Evolutionary conservation across 75 land plant species (phyloP).

Genomic region (Pinus albicaulis): DNA sequence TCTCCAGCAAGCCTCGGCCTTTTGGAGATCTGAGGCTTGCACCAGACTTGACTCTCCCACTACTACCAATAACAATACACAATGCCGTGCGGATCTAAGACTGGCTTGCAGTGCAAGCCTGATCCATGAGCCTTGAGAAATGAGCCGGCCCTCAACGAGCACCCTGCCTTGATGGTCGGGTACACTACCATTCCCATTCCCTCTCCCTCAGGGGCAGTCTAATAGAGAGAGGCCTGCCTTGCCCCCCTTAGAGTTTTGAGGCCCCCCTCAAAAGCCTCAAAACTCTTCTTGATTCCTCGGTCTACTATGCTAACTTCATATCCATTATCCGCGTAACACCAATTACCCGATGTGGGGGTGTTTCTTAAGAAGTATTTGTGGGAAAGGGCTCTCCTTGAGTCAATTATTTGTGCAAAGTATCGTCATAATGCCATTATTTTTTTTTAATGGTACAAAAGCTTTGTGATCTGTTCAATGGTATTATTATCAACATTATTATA

Average conservation of each 20-base stretch:
- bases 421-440: no score
- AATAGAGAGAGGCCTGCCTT: no score
- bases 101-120: slow-evolving; percentile 8
- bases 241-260: background rate
- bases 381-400: no score
- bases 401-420: no score
- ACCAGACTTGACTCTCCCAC: background rate
- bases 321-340: background rate
- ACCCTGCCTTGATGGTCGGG: background rate
- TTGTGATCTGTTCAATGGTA: background rate
- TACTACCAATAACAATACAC: slow-evolving; percentile 1
- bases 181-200: no score
- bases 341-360: background rate
- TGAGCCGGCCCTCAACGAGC: background rate
- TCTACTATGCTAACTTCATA: background rate
- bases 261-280: background rate
- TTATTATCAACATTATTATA: slow-evolving; percentile 7
- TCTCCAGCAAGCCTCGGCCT: background rate
- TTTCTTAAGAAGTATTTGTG: no score
- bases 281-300: background rate
- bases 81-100: slow-evolving; percentile 2
- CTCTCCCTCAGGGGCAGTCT: no score
- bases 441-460: no score
- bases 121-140: slow-evolving; percentile 2
- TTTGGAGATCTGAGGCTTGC: background rate